Conservation (phyloP, 495 filamentous ascomycete genomes). For the Pyrenopolyporus hunteri region DNA sequence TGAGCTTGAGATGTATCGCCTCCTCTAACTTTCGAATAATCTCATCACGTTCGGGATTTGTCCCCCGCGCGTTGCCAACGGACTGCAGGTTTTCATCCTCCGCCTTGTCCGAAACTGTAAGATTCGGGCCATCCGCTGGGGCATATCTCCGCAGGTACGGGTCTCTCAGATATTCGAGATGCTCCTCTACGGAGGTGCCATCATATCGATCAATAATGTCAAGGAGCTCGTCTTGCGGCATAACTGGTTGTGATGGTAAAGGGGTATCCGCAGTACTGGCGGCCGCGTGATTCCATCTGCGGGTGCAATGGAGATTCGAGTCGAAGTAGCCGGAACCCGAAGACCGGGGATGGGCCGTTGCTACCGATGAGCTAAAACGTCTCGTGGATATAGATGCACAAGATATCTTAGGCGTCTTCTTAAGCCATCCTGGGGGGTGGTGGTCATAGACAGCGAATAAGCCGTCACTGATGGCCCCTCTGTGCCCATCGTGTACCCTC, state of each 20-base stretch:
- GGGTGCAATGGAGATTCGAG: slow-evolving; percentile 1
- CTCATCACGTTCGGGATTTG: slow-evolving; percentile 31
- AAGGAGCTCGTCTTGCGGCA: slow-evolving; percentile 51
- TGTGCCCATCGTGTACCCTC: slow-evolving; percentile 18
- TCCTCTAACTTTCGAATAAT: slow-evolving; percentile 44
- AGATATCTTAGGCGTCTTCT: slow-evolving; percentile 9
- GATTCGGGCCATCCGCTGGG: slow-evolving; percentile 47
- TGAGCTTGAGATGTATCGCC: slow-evolving; percentile 41
- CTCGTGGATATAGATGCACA: slow-evolving; percentile 3
- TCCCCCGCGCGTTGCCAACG: slow-evolving; percentile 33
- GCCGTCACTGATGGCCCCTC: not conserved
- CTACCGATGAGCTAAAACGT: slow-evolving; percentile 27
- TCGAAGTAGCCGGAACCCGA: slow-evolving; percentile 21
- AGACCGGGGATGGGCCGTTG: slow-evolving; percentile 17
- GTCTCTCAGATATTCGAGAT: slow-evolving; percentile 51
- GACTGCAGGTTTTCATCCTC: slow-evolving; percentile 56
- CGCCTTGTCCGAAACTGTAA: slow-evolving; percentile 51
- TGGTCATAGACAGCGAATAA: slow-evolving; percentile 5
- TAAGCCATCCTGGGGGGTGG: not conserved
- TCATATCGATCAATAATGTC: slow-evolving; percentile 55
- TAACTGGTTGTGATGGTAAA: not conserved
- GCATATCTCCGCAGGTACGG: slow-evolving; percentile 57
- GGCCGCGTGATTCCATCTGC: slow-evolving; percentile 33
- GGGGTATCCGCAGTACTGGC: not conserved
- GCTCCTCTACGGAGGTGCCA: slow-evolving; percentile 52